Evolutionary conservation across 352 stramenopile genomes (phyloP).

Genomic region (Globisporangium parvum): DNA sequence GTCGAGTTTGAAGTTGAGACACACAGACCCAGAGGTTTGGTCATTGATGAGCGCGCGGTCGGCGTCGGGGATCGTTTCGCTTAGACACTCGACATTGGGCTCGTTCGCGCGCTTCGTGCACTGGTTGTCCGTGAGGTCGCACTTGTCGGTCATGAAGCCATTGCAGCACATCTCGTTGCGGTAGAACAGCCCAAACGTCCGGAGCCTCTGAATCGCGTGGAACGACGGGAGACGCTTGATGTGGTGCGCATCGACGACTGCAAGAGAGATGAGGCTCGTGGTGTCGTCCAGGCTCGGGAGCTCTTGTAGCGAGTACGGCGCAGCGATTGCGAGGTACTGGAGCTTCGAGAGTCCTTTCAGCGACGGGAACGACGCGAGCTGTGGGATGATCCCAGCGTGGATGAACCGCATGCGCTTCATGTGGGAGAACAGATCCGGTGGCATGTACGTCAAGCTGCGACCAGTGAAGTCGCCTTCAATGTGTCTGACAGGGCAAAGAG

Average conservation of each 20-base stretch:
- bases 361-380: conserved; percentile 26
- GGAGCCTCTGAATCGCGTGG: conserved; percentile 10
- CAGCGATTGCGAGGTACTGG: conserved; percentile 24
- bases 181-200: background rate
- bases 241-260: conserved; percentile 25
- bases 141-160: conserved; percentile 8
- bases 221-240: conserved; percentile 18
- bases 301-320: conserved; percentile 16
- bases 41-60: conserved; percentile 1
- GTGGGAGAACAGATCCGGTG: conserved; percentile 21
- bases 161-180: conserved; percentile 18
- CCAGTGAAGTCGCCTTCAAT: conserved; percentile 28
- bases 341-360: conserved; percentile 24
- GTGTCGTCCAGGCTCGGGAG: conserved; percentile 26
- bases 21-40: background rate
- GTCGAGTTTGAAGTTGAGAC: background rate
- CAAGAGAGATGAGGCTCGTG: conserved; percentile 15
- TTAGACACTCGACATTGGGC: background rate
- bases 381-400: conserved; percentile 21
- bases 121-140: background rate
- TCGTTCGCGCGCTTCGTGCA: background rate
- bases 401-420: conserved; percentile 38
- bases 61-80: background rate
- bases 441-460: conserved; percentile 26
- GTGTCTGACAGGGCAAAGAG: conserved; percentile 10